A percentile compares a stretch with the other conserved stretches of the same genome.
Evolutionary conservation across 2,329 filamentous ascomycete genomes (phyloP).

Genomic region (Pseudodiploospora longispora): DNA sequence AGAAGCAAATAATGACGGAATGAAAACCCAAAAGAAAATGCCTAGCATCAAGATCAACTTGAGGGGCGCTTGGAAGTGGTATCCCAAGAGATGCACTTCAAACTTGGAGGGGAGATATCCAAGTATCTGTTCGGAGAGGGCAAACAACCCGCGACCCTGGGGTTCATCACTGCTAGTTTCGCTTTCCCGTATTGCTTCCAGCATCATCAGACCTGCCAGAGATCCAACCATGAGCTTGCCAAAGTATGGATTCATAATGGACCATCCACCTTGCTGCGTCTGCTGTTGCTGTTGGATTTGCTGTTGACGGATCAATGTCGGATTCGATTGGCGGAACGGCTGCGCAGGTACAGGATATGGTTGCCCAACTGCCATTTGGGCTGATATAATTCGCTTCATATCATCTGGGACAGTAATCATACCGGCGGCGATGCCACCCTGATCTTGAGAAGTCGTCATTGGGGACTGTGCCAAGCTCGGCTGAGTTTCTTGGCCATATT

Average conservation of each 20-base stretch:
- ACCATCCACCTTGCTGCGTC: slow-evolving; percentile 46
- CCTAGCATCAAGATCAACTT: slow-evolving; percentile 46
- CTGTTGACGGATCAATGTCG: slow-evolving; percentile 44
- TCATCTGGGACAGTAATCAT: slow-evolving; percentile 61
- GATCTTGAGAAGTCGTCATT: slow-evolving; percentile 31
- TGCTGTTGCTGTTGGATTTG: slow-evolving; percentile 42
- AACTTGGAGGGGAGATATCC: slow-evolving; percentile 37
- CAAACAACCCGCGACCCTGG: slow-evolving; percentile 58
- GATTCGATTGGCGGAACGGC: slow-evolving; percentile 35
- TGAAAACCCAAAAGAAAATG: slow-evolving; percentile 45
- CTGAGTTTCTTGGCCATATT: slow-evolving; percentile 31
- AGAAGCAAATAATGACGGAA: slow-evolving; percentile 43
- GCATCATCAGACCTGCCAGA: slow-evolving; percentile 82
- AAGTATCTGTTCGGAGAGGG: slow-evolving; percentile 53
- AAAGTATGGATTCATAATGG: slow-evolving; percentile 46
- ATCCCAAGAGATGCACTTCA: slow-evolving; percentile 46
- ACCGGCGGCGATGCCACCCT: slow-evolving; percentile 38
- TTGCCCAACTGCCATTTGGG: slow-evolving; percentile 46
- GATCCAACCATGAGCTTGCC: slow-evolving; percentile 89
- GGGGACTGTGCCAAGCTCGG: slow-evolving; percentile 34
- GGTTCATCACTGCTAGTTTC: slow-evolving; percentile 57
- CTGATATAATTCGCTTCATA: slow-evolving; percentile 54
- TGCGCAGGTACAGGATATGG: slow-evolving; percentile 44
- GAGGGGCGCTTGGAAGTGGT: slow-evolving; percentile 44
- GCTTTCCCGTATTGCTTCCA: slow-evolving; percentile 68